Evolutionary conservation across 306 rosid species (phyloP).

Genomic region (Biancaea sappan): DNA sequence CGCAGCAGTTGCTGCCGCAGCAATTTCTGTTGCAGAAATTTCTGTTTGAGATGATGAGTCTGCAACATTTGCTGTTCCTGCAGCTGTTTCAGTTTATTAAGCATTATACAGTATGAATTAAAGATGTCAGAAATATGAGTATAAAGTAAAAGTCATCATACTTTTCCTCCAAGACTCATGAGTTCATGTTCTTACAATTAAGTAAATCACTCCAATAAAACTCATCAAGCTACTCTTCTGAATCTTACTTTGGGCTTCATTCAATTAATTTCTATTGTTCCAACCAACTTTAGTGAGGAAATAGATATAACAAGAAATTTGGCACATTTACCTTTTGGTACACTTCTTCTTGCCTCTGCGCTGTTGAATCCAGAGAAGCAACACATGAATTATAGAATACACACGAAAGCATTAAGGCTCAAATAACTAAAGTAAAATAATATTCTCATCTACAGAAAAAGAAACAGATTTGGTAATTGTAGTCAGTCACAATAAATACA

Average conservation of each 20-base stretch:
- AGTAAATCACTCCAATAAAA: slow-evolving; percentile 2
- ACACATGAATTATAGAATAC: slow-evolving; percentile 37
- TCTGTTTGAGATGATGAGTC: slow-evolving; percentile 64
- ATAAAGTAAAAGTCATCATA: neutral
- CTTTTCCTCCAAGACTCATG: neutral
- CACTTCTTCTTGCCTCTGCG: slow-evolving; percentile 92
- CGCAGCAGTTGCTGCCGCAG: slow-evolving; percentile 7
- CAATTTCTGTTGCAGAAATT: slow-evolving; percentile 54
- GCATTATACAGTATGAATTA: slow-evolving; percentile 11
- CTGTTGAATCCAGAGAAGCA: slow-evolving; percentile 92
- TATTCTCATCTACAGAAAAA: neutral
- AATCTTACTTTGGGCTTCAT: slow-evolving; percentile 12
- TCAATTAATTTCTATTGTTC: slow-evolving; percentile 11
- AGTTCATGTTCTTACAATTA: slow-evolving; percentile 12
- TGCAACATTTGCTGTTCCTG: slow-evolving; percentile 77
- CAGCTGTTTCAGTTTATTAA: slow-evolving; percentile 55
- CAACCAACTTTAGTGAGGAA: slow-evolving; percentile 12
- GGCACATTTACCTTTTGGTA: slow-evolving; percentile 69
- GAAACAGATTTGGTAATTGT: neutral
- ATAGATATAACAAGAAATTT: slow-evolving; percentile 17
- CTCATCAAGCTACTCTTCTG: neutral
- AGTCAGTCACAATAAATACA: slow-evolving; percentile 17
- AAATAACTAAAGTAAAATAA: slow-evolving; percentile 1
- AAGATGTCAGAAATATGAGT: neutral
- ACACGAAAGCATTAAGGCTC: slow-evolving; percentile 26